A percentile compares a stretch with the other conserved stretches of the same genome.
Conservation (phyloP, 495 filamentous ascomycete species). For the Hyaloscypha hepaticicola region DNA sequence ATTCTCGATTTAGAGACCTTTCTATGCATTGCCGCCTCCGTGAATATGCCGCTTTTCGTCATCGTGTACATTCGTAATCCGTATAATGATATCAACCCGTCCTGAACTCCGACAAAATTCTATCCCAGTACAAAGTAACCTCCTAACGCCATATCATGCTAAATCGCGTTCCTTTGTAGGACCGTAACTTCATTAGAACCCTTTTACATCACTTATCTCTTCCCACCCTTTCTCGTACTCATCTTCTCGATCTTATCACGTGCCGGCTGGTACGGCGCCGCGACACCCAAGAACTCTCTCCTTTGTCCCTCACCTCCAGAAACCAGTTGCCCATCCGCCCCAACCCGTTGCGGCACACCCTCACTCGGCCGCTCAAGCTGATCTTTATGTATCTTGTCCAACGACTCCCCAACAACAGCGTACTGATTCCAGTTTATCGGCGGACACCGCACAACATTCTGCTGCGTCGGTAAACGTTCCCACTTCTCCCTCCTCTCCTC, state of each 20-base stretch:
- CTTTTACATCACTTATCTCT: constrained; percentile 6
- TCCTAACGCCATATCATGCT: neutral
- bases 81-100: neutral
- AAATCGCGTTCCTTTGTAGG: constrained; percentile 32
- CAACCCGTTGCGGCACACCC: constrained; percentile 49
- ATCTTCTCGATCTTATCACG: constrained; percentile 58
- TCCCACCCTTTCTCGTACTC: constrained; percentile 38
- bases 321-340: constrained; percentile 37
- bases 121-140: neutral
- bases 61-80: neutral
- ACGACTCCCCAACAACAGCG: constrained; percentile 71
- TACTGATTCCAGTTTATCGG: constrained; percentile 92
- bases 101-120: neutral
- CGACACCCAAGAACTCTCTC: constrained; percentile 52
- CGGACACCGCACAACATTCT: constrained; percentile 80
- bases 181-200: constrained; percentile 1
- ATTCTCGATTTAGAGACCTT: neutral
- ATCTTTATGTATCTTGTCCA: constrained; percentile 82
- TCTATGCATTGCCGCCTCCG: neutral
- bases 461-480: constrained; percentile 65
- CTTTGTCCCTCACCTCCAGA: constrained; percentile 32
- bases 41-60: neutral
- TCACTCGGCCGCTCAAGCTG: constrained; percentile 62
- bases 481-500: constrained; percentile 25
- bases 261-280: constrained; percentile 72